phyloP scores from a whole-genome alignment of 768 basidiomycete genomes.

The Gymnopilus junonius region DNA sequence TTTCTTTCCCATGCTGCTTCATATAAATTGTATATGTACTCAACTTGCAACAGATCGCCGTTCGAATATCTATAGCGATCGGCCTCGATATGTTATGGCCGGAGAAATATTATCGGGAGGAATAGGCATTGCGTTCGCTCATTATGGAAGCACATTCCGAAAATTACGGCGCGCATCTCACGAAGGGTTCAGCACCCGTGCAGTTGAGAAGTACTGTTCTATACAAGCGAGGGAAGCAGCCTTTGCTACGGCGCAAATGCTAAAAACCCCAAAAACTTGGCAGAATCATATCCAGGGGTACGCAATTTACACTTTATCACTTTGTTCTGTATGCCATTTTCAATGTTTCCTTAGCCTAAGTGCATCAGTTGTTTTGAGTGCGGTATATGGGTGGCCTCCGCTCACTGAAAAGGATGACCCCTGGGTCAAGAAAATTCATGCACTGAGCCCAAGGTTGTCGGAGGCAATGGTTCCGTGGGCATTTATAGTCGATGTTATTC shows the following conservation, averaged over 20 bases:
- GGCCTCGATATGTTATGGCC: background rate
- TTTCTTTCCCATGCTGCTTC: too few relatives aligned
- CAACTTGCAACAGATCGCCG: background rate
- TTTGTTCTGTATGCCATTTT: background rate
- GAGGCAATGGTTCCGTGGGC: background rate
- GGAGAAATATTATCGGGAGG: slow-evolving; percentile 4
- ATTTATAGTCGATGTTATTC: background rate
- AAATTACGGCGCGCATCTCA: background rate
- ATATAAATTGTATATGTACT: background rate
- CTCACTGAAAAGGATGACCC: background rate
- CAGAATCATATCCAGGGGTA: background rate
- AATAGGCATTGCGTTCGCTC: background rate
- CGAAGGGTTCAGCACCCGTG: background rate
- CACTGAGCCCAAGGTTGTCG: background rate
- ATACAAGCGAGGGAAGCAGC: background rate
- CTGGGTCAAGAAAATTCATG: background rate
- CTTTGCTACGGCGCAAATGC: background rate
- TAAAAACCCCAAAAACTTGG: background rate
- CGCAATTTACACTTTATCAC: background rate
- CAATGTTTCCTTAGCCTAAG: background rate
- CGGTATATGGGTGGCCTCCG: background rate
- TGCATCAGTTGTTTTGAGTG: background rate
- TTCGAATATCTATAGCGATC: slow-evolving; percentile 4
- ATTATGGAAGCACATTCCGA: background rate
- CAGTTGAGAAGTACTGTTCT: background rate